Evolutionary conservation across 2,329 filamentous ascomycete genomes (phyloP).

Genomic region (Cordyceps fumosorosea): DNA sequence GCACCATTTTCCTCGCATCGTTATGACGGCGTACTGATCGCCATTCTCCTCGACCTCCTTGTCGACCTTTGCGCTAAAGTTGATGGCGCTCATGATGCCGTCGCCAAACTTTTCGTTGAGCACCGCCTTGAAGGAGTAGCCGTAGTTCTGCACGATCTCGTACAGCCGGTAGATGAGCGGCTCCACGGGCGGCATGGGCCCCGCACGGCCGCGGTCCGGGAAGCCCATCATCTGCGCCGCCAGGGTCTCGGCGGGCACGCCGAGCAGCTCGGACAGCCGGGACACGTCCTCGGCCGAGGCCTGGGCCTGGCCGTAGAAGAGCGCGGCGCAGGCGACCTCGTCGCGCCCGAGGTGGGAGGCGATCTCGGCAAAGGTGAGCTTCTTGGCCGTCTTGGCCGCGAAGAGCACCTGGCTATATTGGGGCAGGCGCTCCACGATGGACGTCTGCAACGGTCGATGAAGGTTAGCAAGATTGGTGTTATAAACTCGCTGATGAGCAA

Average conservation of each 20-base stretch:
- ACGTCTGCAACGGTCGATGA: background rate
- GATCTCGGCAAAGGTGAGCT: conserved; percentile 74
- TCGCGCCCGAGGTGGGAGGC: conserved; percentile 66
- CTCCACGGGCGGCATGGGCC: conserved; percentile 31
- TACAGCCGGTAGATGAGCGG: conserved; percentile 74
- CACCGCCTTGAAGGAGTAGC: conserved; percentile 91
- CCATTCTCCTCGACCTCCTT: conserved; percentile 75
- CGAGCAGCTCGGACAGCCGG: conserved; percentile 60
- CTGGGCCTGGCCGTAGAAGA: conserved; percentile 84
- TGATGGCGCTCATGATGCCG: conserved; percentile 95
- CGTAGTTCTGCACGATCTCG: conserved; percentile 95
- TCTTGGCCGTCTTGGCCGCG: conserved; percentile 67
- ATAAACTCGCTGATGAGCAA: too few species aligned
- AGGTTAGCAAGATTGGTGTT: background rate
- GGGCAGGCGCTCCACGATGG: conserved; percentile 44
- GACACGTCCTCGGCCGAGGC: conserved; percentile 62
- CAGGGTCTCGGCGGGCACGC: conserved; percentile 50
- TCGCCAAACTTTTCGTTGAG: conserved; percentile 93
- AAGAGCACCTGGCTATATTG: conserved; percentile 60
- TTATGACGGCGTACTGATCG: background rate
- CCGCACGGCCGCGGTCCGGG: conserved; percentile 69
- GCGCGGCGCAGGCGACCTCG: conserved; percentile 77
- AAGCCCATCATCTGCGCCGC: conserved; percentile 61
- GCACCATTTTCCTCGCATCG: background rate
- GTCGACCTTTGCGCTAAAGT: conserved; percentile 84